Evolutionary conservation across 2,329 filamentous ascomycete genomes (phyloP), one percentile per base, ranked within the genome.

Genomic region (Hypoxylon sp.): DNA sequence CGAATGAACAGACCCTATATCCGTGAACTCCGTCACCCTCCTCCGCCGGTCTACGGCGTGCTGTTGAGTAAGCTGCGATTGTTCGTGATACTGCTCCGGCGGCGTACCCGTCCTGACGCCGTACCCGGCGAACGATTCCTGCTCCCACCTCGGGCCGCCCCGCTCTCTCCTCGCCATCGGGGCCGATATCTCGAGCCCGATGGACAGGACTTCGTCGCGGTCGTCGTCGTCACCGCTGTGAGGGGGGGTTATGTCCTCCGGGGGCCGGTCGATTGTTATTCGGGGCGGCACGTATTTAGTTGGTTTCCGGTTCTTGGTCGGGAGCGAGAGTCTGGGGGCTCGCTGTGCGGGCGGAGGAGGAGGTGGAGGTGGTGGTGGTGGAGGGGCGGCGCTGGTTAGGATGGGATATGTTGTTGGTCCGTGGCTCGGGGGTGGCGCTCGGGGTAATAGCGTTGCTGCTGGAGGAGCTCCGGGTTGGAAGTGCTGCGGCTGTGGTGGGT

Each of bases 281-380:
- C 70, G 67, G 0, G 80, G 81, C 1, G 82, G 80, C 0, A 71
- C 63, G 69, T 82, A 80, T 67, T 80, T 79, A 69, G 79, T 83
- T 0, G 82, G 79, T 9, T 80, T 71, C 0, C 76, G 72, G 0
- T 82, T 71, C 22, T 78, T 79, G 1, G 75, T 65, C 0, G 80
- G 80, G 0, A 81, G 79, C 1, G 70, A 51, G 6, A 84, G 70
- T 0, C 76, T 75, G 0, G 80, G 78, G 0, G 80, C 74, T 30
- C 68, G 76, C 1, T 70, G 22, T 18, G 69, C 70, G 3, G 58
- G 55, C 2, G 71, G 52, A 2, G 71, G 52, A 1, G 76, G 71
- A 1, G 74, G 74, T 1, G 65, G 55, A 0, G 56, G 64, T 6
- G 55, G 64, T 12, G 56, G 64, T 6, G 55, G 64, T 12, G 58